Evolutionary conservation across 345 rosid genomes (phyloP).

Genomic region (Odontarrhena argentea): DNA sequence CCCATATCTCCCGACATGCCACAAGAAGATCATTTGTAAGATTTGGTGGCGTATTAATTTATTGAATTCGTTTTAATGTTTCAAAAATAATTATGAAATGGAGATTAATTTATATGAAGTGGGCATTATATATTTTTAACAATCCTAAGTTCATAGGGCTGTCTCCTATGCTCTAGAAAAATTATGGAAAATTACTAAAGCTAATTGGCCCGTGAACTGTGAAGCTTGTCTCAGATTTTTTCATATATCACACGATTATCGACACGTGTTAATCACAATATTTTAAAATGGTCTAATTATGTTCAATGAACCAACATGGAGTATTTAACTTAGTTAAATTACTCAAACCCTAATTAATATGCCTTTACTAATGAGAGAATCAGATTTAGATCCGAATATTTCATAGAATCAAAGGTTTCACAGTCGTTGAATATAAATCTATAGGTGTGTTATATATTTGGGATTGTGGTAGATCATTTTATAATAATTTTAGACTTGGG

Average conservation of each 20-base stretch:
- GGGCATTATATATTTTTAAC: conserved; percentile 9
- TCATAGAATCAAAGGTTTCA: conserved; percentile 3
- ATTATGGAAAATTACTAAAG: background rate
- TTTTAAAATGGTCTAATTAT: conserved; percentile 5
- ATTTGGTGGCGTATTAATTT: conserved; percentile 34
- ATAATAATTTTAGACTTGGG: background rate
- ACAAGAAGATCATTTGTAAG: conserved; percentile 37
- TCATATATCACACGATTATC: background rate
- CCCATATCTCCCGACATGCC: conserved; percentile 43
- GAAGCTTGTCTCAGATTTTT: conserved; percentile 28
- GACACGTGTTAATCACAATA: conserved; percentile 34
- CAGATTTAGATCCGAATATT: conserved; percentile 18
- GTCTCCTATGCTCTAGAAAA: conserved; percentile 28
- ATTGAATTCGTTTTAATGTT: conserved; percentile 15
- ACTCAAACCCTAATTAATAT: conserved; percentile 14
- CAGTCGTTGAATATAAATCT: background rate
- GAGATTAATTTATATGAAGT: conserved; percentile 19
- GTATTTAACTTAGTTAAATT: conserved; percentile 9
- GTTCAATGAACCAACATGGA: conserved; percentile 3
- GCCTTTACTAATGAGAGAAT: background rate
- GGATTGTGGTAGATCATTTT: background rate
- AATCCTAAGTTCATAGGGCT: conserved; percentile 33
- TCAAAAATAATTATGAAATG: conserved; percentile 17
- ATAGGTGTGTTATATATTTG: background rate
- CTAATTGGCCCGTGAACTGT: conserved; percentile 33